Percentiles rank a stretch among this genome's conserved stretches.
phyloP scores from a whole-genome alignment of 1,139 yeast genomes.

The Groenewaldozyma auringiensis region DNA sequence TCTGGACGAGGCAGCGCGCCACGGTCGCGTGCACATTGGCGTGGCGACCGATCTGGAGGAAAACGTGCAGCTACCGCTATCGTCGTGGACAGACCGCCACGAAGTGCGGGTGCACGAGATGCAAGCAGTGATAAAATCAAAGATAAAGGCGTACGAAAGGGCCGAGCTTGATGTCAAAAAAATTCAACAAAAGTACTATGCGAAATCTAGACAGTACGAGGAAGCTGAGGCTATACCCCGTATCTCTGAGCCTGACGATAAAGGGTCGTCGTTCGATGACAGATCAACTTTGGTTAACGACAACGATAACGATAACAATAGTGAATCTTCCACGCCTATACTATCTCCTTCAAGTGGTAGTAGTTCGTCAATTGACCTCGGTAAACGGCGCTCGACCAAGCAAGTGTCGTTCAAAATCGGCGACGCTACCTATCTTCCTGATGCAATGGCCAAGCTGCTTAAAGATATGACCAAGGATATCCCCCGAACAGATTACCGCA shows the following conservation, averaged over 20 bases:
- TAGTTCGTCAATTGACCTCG: neutral
- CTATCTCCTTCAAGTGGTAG: neutral
- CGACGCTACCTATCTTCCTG: slow-evolving; percentile 16
- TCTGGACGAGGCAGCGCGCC: slow-evolving; percentile 42
- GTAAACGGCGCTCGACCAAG: neutral
- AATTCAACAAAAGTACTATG: slow-evolving; percentile 57
- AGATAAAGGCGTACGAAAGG: slow-evolving; percentile 43
- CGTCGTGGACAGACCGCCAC: slow-evolving; percentile 66
- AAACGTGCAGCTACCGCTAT: slow-evolving; percentile 60
- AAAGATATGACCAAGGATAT: slow-evolving; percentile 34
- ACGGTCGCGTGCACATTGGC: slow-evolving; percentile 57
- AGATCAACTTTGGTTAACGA: too few species aligned
- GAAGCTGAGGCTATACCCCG: slow-evolving; percentile 30
- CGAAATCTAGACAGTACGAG: slow-evolving; percentile 65
- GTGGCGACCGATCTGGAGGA: slow-evolving; percentile 55
- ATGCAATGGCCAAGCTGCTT: slow-evolving; percentile 31
- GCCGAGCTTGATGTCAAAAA: slow-evolving; percentile 43
- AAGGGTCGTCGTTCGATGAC: neutral
- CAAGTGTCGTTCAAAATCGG: slow-evolving; percentile 23
- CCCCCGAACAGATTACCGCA: slow-evolving; percentile 38
- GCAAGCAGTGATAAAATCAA: slow-evolving; percentile 42
- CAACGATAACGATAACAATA: neutral
- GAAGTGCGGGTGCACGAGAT: slow-evolving; percentile 54
- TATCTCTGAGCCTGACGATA: neutral
- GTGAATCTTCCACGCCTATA: neutral